These are phyloP conservation scores for Sporodiniella umbellata DNA, from an alignment of 371 early-diverging fungal species.

Conservation along the genomic window DNA sequence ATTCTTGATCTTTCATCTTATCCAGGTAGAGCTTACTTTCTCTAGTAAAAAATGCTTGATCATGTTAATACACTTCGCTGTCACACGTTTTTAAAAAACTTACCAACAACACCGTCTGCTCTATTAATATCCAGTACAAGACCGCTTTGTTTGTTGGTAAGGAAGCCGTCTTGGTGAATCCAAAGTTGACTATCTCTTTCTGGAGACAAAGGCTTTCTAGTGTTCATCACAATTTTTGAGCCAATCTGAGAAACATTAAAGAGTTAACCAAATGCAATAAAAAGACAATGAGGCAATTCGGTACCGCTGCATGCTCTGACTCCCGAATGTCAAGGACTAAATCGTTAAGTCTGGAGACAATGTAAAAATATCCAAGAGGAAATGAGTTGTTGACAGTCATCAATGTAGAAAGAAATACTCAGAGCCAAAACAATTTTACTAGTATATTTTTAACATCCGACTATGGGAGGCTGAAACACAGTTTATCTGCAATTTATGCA, in stretches of 20 bases:
- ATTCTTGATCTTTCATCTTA: constrained; percentile 35
- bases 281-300: background rate
- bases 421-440: too few relatives aligned
- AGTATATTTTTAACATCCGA: too few relatives aligned
- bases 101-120: constrained; percentile 38
- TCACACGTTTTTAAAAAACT: background rate
- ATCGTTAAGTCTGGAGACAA: constrained; percentile 31
- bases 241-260: constrained; percentile 7
- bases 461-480: too few relatives aligned
- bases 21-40: constrained; percentile 38
- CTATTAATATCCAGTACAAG: constrained; percentile 35
- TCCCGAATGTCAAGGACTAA: constrained; percentile 30
- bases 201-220: constrained; percentile 28
- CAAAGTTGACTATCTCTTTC: constrained; percentile 40
- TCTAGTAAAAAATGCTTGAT: constrained; percentile 41
- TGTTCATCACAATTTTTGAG: constrained; percentile 33
- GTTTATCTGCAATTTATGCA: too few relatives aligned
- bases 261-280: background rate
- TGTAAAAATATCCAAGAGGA: constrained; percentile 44
- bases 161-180: constrained; percentile 43
- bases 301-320: constrained; percentile 11
- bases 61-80: too few relatives aligned
- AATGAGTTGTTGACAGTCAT: too few relatives aligned
- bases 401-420: too few relatives aligned
- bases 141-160: constrained; percentile 39